Percentiles rank a stretch among this genome's conserved stretches.
Evolutionary conservation across 495 filamentous ascomycete species (phyloP).

Genomic region (Tuber microsphaerosporum): DNA sequence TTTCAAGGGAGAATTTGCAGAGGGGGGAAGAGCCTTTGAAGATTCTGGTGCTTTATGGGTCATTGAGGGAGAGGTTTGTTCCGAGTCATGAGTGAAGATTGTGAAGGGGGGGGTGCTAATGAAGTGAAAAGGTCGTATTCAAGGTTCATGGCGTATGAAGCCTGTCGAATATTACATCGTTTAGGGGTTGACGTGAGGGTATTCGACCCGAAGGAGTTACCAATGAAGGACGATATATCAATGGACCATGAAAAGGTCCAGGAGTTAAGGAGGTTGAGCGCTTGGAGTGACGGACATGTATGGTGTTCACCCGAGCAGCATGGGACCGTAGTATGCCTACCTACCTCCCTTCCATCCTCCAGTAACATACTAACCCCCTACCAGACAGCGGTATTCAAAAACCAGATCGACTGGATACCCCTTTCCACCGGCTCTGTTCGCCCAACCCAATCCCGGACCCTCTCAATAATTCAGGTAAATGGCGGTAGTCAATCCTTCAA

Average conservation of each 20-base stretch:
- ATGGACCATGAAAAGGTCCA: constrained; percentile 57
- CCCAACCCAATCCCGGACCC: constrained; percentile 62
- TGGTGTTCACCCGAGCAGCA: constrained; percentile 68
- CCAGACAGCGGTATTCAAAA: constrained; percentile 65
- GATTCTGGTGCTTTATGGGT: constrained; percentile 60
- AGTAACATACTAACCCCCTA: background rate
- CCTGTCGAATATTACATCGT: constrained; percentile 56
- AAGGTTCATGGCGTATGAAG: constrained; percentile 55
- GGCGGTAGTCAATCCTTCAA: constrained; percentile 69
- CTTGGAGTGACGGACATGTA: constrained; percentile 64
- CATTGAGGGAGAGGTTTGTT: constrained; percentile 48
- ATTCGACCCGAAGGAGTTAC: constrained; percentile 56
- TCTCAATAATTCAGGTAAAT: constrained; percentile 59
- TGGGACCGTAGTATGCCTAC: constrained; percentile 53
- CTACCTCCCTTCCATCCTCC: background rate
- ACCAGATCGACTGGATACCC: constrained; percentile 71
- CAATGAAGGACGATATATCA: constrained; percentile 58
- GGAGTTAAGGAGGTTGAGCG: constrained; percentile 57
- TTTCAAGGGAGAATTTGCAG: constrained; percentile 48
- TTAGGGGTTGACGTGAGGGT: constrained; percentile 64
- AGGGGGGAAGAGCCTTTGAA: constrained; percentile 48
- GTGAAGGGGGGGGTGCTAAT: too few species aligned
- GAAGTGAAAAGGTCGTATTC: constrained; percentile 52
- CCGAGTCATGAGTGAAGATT: too few species aligned
- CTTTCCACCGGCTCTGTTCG: constrained; percentile 56